These are phyloP conservation scores for Saxophila tyrrhenica DNA, from an alignment of 495 filamentous ascomycete species.

Conservation along the genomic window DNA sequence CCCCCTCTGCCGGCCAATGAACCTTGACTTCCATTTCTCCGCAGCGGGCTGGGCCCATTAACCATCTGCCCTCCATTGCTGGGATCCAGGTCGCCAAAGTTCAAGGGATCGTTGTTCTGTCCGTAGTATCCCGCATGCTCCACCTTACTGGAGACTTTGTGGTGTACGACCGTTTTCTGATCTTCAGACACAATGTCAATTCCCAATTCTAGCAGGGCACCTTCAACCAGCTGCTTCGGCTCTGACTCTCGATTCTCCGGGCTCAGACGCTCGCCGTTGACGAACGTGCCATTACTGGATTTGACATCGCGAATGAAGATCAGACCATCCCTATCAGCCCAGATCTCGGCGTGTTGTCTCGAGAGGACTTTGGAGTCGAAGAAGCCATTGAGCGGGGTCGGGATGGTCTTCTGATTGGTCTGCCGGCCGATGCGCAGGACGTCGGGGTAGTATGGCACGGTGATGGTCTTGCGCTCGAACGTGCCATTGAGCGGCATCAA, in stretches of 20 bases:
- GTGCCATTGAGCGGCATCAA: conserved; percentile 83
- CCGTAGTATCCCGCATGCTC: conserved; percentile 79
- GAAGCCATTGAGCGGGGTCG: conserved; percentile 79
- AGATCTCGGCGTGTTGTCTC: conserved; percentile 90
- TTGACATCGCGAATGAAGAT: conserved; percentile 96
- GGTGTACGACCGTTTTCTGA: conserved; percentile 94
- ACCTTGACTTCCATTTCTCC: conserved; percentile 51
- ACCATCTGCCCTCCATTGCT: conserved; percentile 56
- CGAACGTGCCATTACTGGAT: conserved; percentile 96
- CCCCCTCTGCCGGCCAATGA: conserved; percentile 49
- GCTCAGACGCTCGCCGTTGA: conserved; percentile 83
- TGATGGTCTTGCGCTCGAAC: conserved; percentile 93
- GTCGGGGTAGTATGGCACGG: conserved; percentile 78
- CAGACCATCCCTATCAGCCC: conserved; percentile 80
- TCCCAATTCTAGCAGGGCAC: conserved; percentile 82
- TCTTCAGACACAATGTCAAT: conserved; percentile 98
- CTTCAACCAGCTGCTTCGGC: conserved; percentile 76
- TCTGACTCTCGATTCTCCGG: conserved; percentile 91
- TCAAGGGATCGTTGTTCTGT: conserved; percentile 59
- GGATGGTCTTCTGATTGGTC: conserved; percentile 90
- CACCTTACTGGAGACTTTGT: conserved; percentile 92
- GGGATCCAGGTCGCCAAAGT: conserved; percentile 77
- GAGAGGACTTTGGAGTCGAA: conserved; percentile 98
- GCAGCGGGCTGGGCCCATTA: conserved; percentile 46
- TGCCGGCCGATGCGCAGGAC: conserved; percentile 87